These are phyloP conservation scores for Sporopachydermia lactativora DNA, from an alignment of 805 yeast genomes.

Conservation along the genomic window DNA sequence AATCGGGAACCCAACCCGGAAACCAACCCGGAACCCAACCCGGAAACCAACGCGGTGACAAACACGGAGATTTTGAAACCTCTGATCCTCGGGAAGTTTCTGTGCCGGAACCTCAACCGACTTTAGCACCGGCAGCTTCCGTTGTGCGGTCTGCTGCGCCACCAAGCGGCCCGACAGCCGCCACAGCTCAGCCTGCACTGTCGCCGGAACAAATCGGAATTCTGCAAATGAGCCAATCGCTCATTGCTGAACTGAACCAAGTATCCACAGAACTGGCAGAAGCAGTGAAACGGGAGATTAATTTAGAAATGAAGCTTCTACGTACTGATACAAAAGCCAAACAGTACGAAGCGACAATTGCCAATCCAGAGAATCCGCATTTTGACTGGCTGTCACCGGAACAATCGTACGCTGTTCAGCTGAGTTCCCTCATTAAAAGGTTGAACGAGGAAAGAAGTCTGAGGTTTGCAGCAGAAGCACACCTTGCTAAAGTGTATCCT, in stretches of 20 bases:
- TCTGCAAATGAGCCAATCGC: conserved; percentile 8
- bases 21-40: no score
- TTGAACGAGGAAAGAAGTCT: background rate
- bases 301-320: conserved; percentile 9
- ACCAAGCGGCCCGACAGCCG: no score
- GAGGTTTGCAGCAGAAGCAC: background rate
- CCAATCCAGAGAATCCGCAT: background rate
- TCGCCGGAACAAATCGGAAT: background rate
- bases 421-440: background rate
- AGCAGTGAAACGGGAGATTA: conserved; percentile 21
- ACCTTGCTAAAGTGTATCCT: background rate
- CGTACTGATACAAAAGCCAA: conserved; percentile 8
- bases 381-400: background rate
- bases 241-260: conserved; percentile 16
- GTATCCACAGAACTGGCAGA: conserved; percentile 23
- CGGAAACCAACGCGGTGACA: background rate
- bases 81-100: background rate
- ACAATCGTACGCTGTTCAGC: conserved; percentile 1
- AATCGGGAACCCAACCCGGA: background rate
- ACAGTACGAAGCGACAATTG: background rate
- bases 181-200: background rate
- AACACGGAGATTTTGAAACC: background rate
- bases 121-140: no score
- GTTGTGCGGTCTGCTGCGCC: no score
- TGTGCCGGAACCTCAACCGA: no score